Evolutionary conservation across 306 rosid genomes (phyloP), one percentile per base, ranked within the genome.

Genomic region (Gastrolobium bilobum): DNA sequence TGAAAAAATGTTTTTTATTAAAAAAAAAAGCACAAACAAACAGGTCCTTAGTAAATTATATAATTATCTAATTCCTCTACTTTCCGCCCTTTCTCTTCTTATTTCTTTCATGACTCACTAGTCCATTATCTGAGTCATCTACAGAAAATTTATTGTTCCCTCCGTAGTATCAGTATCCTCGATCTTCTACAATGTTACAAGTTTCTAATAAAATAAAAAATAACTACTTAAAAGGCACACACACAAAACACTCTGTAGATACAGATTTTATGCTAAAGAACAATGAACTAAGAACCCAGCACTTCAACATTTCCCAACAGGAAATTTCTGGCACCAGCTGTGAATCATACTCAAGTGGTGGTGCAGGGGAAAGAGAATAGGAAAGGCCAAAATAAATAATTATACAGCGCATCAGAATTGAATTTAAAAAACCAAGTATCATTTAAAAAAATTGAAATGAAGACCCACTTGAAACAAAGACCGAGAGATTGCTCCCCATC

Each of bases 401-500:
- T 42, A 3, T 43, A 35, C n/a, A 50, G 61, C 3, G 77, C 30
- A 59, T 14, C 7, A 56, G 53, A 75, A 77, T 58, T 60, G 31
- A 81, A 78, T 51, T 29, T 2, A 34, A 61, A 30, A 51, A 52
- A 76, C 34, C 26, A 61, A 39, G 34, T 13, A 54, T 46, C 51
- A 39, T 31, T 44, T 11, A 51, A 61, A 71, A 59, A 33, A 13
- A 37, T 39, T 43, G 47, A 34, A 77, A 82, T 10, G 69, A 44
- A 30, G 68, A 89, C 97, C 81, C 83, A 93, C 98, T 91, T 93
- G 81, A 91, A 93, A 81, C 94, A 91, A 84, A 93, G 97, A 73
- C 95, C 98, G 76, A 91, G 97, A 75, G 98, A 89, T 77, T 89
- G 93, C 71, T 93, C 97, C 71, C 98, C 98, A 76, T 83, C 90